Base-by-base conservation (phyloP, 2,329 filamentous ascomycete genomes). In the Macrophomina pseudophaseolina region DNA sequence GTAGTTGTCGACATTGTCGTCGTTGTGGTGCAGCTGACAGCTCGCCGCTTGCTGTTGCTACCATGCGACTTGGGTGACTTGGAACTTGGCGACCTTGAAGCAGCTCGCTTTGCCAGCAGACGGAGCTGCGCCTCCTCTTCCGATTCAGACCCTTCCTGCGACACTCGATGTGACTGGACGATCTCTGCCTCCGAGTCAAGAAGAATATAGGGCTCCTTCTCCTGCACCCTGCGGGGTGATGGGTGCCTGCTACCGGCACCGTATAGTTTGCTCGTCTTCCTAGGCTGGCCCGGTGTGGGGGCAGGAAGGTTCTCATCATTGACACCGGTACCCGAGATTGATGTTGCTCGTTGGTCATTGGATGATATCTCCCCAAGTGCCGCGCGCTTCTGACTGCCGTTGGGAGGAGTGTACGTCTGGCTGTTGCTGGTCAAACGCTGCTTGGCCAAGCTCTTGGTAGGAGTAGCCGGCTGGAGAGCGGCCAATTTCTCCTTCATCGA, bases 331-430 rank as follows among this genome's bases (percentile, higher is more conserved):
- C 87, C 88, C 48, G 71, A 72, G 23, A 74, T 72, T 30, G 78
- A 77, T 18, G 74, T 71, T 12, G 77, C 80, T 52, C 78, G 75
- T 66, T 82, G 82, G 71, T 89, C 87, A 68, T 97, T 97, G 70
- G 91, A 88, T 73, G 96, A 92, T 69, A 99, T 92, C 79, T 99
- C 95, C 64, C 94, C 94, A n/a, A 99, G 87, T 3, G 95, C 94
- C 38, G 92, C 89, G 67, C 95, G 88, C 7, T 91, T 90, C 23
- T 89, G 86, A 69, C 87, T 90, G 69, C 89, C 88, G 79, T 95
- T 93, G 2, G 93, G 93, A 33, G 94, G 94, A 9, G 95, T 97
- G 48, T 92, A 91, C 11, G 89, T 88, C 75, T 92, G 90, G 56
- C 86, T 86, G 67, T 88, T 87, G 77, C 87, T 90, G 71, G 87